phyloP scores from a whole-genome alignment of 2,329 filamentous ascomycete species.

The Aspergillus aculeatus region DNA sequence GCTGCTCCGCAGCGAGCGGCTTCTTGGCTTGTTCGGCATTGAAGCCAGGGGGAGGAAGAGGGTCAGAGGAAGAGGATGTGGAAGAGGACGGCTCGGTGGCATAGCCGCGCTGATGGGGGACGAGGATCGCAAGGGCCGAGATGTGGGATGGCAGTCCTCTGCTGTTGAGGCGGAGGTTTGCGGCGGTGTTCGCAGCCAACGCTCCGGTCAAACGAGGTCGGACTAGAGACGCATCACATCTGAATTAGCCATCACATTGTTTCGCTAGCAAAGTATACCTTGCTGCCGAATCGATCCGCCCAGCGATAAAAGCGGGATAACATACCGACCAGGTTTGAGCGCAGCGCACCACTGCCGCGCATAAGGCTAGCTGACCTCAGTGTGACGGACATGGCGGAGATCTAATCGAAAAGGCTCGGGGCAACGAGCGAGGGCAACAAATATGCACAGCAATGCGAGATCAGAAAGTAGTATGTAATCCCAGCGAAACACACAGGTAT shows the following conservation, averaged over 20 bases:
- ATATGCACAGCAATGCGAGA: constrained; percentile 15
- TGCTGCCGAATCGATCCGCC: too few species aligned
- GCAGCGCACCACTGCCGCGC: constrained; percentile 35
- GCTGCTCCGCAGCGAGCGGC: constrained; percentile 62
- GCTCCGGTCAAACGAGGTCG: constrained; percentile 33
- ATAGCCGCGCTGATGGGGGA: constrained; percentile 51
- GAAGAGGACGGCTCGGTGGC: constrained; percentile 59
- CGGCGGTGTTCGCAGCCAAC: constrained; percentile 32
- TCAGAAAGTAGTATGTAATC: not conserved
- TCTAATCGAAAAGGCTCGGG: constrained; percentile 26
- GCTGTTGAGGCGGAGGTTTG: constrained; percentile 34
- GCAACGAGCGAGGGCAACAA: constrained; percentile 21
- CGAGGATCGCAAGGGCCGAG: constrained; percentile 57
- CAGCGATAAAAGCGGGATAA: not conserved
- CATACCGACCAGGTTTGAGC: constrained; percentile 32
- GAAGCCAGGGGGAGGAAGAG: constrained; percentile 82
- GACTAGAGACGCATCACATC: constrained; percentile 21
- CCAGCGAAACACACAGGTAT: not conserved
- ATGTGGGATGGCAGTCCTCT: constrained; percentile 50
- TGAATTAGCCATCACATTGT: constrained; percentile 2
- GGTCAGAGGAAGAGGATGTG: constrained; percentile 44
- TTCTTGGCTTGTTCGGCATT: constrained; percentile 88
- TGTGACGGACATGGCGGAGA: constrained; percentile 38
- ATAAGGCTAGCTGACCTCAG: constrained; percentile 42
- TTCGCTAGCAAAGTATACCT: not conserved